These are phyloP conservation scores for Staphylotrichum longicolle DNA, from an alignment of 495 filamentous ascomycete species.

Conservation along the genomic window DNA sequence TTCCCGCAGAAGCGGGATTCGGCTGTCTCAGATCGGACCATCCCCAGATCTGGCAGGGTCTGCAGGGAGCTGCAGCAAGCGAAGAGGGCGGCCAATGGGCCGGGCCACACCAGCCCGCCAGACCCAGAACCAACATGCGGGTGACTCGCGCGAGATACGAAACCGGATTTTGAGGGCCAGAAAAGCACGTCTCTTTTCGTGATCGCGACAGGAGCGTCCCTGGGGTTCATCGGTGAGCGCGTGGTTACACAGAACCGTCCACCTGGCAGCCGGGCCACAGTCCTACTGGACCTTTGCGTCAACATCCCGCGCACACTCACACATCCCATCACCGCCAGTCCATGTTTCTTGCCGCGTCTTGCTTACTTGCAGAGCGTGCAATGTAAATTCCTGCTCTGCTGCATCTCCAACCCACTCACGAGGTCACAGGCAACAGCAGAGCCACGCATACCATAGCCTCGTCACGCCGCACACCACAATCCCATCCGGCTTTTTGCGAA, in stretches of 20 bases:
- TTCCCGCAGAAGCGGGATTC: constrained; percentile 1
- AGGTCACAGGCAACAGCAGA: constrained; percentile 5
- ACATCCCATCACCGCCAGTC: background rate
- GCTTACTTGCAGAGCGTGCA: constrained; percentile 11
- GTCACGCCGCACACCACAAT: constrained; percentile 11
- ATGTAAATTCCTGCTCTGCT: background rate
- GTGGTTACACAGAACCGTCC: constrained; percentile 5
- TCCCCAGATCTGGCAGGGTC: constrained; percentile 3
- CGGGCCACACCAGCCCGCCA: background rate
- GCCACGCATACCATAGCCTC: constrained; percentile 9
- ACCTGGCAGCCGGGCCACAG: constrained; percentile 8
- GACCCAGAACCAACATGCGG: background rate
- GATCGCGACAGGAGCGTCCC: background rate
- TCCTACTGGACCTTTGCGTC: background rate
- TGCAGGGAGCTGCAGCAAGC: constrained; percentile 5
- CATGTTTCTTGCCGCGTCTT: background rate
- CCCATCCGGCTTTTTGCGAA: background rate
- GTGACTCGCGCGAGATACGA: constrained; percentile 4
- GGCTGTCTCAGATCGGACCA: constrained; percentile 10
- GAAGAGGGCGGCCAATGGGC: background rate
- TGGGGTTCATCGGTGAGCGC: background rate
- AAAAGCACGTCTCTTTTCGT: no score
- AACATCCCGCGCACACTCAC: background rate
- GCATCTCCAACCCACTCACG: constrained; percentile 18
- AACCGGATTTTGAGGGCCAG: background rate